Evolutionary conservation across 1,284 basidiomycete genomes (phyloP).

Genomic region (Waitea zeae): DNA sequence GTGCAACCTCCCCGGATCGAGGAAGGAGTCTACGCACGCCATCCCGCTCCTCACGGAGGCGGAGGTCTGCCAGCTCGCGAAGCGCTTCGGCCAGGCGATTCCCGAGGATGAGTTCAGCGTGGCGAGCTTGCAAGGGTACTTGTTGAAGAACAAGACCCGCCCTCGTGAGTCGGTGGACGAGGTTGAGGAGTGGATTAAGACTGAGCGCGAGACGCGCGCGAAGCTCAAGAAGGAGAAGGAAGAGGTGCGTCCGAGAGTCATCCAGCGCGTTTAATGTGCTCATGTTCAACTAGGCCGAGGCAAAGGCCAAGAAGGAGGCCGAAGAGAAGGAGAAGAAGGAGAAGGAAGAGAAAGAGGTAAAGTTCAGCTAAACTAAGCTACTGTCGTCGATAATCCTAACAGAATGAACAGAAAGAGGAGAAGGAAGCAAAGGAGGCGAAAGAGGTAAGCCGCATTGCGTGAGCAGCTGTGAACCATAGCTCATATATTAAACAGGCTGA

Average conservation of each 20-base stretch:
- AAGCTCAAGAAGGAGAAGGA: constrained; percentile 75
- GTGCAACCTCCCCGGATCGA: constrained; percentile 48
- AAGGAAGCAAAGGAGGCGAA: constrained; percentile 31
- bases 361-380: too few relatives aligned
- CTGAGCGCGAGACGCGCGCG: constrained; percentile 65
- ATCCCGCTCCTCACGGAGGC: constrained; percentile 53
- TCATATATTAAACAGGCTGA: constrained; percentile 1
- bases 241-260: constrained; percentile 27
- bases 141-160: constrained; percentile 71
- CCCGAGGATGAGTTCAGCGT: constrained; percentile 74
- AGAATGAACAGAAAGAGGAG: constrained; percentile 11
- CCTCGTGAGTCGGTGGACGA: constrained; percentile 69
- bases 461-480: not conserved
- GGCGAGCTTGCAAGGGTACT: constrained; percentile 69
- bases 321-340: constrained; percentile 36
- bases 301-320: constrained; percentile 39
- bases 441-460: constrained; percentile 21
- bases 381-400: too few relatives aligned
- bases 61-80: constrained; percentile 58
- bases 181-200: constrained; percentile 52
- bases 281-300: constrained; percentile 20
- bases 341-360: constrained; percentile 22
- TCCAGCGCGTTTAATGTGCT: constrained; percentile 8
- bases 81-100: constrained; percentile 58
- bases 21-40: constrained; percentile 40